These are phyloP conservation scores for Gyrodon lividus DNA, from an alignment of 768 basidiomycete species.

Conservation along the genomic window DNA sequence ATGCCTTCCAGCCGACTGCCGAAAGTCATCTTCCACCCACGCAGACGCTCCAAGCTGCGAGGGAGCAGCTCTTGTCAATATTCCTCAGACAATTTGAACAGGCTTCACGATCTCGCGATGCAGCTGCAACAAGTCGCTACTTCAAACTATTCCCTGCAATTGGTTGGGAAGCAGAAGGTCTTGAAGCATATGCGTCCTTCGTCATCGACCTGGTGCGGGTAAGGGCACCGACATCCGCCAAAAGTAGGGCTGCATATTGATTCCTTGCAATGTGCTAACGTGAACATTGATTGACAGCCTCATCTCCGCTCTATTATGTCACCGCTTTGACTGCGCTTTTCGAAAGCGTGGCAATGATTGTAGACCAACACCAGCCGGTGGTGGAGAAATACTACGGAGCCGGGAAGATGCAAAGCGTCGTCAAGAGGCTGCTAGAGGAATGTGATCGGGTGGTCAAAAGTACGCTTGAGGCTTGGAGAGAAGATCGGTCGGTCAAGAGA, in stretches of 20 bases:
- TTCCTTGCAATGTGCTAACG: conserved; percentile 11
- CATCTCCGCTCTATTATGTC: conserved; percentile 90
- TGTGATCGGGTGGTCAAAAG: conserved; percentile 80
- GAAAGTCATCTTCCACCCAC: conserved; percentile 84
- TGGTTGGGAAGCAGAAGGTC: conserved; percentile 89
- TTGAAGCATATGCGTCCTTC: conserved; percentile 90
- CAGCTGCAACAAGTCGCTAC: conserved; percentile 85
- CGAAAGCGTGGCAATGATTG: conserved; percentile 92
- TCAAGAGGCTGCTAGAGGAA: conserved; percentile 75
- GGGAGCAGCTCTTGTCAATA: conserved; percentile 70
- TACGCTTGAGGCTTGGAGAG: conserved; percentile 84
- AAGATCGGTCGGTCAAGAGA: conserved; percentile 80
- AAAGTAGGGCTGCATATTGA: conserved; percentile 52
- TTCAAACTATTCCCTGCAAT: conserved; percentile 98
- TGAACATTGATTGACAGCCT: conserved; percentile 49
- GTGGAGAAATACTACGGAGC: conserved; percentile 97
- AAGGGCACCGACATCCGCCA: conserved; percentile 73
- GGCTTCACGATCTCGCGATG: conserved; percentile 80
- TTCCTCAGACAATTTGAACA: conserved; percentile 81
- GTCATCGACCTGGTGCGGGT: conserved; percentile 87
- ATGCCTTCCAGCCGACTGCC: conserved; percentile 71
- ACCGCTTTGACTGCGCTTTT: conserved; percentile 88
- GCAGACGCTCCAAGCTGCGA: conserved; percentile 75
- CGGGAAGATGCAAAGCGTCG: conserved; percentile 82
- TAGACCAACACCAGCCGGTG: conserved; percentile 96